These are phyloP conservation scores for Ceratocystiopsis sp. DNA, from an alignment of 2,329 filamentous ascomycete genomes.

Conservation along the genomic window DNA sequence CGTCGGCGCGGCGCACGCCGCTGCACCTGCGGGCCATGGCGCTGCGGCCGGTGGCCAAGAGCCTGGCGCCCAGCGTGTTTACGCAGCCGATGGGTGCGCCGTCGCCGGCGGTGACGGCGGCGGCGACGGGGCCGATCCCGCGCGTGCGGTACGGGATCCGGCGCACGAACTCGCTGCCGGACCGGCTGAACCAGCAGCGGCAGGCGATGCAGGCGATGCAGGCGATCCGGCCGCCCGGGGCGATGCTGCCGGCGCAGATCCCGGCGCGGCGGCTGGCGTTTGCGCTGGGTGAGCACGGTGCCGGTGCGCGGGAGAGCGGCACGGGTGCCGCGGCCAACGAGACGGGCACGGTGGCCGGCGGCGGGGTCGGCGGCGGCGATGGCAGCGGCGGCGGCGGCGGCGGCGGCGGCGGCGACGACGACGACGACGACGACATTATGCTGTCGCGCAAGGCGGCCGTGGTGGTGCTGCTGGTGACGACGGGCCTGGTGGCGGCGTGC, in stretches of 20 bases:
- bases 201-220: constrained; percentile 3
- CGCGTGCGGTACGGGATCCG: constrained; percentile 48
- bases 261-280: constrained; percentile 14
- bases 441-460: constrained; percentile 27
- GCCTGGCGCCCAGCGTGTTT: constrained; percentile 57
- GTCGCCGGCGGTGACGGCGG: constrained; percentile 9
- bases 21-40: constrained; percentile 45
- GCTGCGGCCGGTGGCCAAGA: constrained; percentile 45
- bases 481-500: constrained; percentile 38
- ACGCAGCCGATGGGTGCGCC: constrained; percentile 23
- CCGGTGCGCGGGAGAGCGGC: too few relatives aligned
- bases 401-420: background rate
- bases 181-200: constrained; percentile 36
- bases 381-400: constrained; percentile 10
- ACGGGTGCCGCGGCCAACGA: too few relatives aligned
- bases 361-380: constrained; percentile 14
- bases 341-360: too few relatives aligned
- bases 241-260: constrained; percentile 30
- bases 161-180: constrained; percentile 58
- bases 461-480: constrained; percentile 33
- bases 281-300: too few relatives aligned
- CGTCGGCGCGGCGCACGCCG: constrained; percentile 21
- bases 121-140: constrained; percentile 30
- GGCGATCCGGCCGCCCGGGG: constrained; percentile 28
- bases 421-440: constrained; percentile 12